A percentile compares a stretch with the other conserved stretches of the same genome.
Conservation (phyloP, 2,329 filamentous ascomycete species). For the Botrytis fragariae region DNA sequence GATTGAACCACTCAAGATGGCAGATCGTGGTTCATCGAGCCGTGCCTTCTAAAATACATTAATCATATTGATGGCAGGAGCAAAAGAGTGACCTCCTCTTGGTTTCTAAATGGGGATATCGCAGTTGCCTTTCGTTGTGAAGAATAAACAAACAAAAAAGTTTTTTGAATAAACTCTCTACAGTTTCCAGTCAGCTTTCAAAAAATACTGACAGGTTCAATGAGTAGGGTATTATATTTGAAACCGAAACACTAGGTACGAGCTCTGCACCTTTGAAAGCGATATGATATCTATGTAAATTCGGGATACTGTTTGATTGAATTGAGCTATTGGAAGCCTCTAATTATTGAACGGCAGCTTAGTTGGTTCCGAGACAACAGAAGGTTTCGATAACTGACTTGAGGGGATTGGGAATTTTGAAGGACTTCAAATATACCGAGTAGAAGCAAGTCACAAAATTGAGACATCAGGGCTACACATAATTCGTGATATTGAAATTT, state of each 20-base stretch:
- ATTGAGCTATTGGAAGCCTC: background rate
- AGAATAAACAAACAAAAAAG: background rate
- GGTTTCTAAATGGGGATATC: background rate
- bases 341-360: background rate
- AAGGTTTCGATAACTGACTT: too few species aligned
- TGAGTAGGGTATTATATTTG: background rate
- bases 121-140: background rate
- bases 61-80: background rate
- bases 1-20: background rate
- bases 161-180: background rate
- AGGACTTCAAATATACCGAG: background rate
- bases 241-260: background rate
- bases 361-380: too few species aligned
- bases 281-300: background rate
- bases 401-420: background rate
- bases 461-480: background rate
- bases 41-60: background rate
- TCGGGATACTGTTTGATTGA: background rate
- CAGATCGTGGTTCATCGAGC: background rate
- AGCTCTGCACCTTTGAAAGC: background rate
- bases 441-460: background rate
- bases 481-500: background rate
- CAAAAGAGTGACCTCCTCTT: background rate
- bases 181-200: background rate
- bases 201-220: background rate